phyloP scores from a whole-genome alignment of 176 grass and related monocot genomes.

The Cenchrus purpureus region DNA sequence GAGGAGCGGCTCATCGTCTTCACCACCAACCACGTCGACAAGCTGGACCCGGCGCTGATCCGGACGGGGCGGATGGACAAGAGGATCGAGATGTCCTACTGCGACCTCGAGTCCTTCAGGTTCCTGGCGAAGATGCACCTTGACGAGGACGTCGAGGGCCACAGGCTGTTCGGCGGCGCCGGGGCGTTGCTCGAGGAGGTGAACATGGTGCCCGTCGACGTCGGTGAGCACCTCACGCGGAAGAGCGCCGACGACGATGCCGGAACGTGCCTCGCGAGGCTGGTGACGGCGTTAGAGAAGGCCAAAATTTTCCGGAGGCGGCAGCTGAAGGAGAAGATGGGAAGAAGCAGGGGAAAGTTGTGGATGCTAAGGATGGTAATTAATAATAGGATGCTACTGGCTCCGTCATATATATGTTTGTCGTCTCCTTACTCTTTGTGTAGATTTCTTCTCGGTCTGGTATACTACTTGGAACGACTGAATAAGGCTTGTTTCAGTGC shows the following conservation, averaged over 20 bases:
- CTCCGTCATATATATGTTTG: too few species aligned
- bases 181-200: constrained; percentile 18
- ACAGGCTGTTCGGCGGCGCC: constrained; percentile 11
- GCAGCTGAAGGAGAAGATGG: too few species aligned
- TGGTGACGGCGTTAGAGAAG: constrained; percentile 8
- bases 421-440: too few species aligned
- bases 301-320: neutral
- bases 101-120: constrained; percentile 34
- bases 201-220: constrained; percentile 38
- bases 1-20: constrained; percentile 49
- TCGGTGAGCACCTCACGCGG: constrained; percentile 19
- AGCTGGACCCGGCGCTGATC: constrained; percentile 48
- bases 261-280: constrained; percentile 6
- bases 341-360: too few species aligned
- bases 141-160: constrained; percentile 4
- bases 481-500: too few species aligned
- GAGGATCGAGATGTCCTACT: constrained; percentile 58
- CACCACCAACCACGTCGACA: constrained; percentile 44
- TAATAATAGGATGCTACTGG: too few species aligned
- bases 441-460: too few species aligned
- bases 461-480: too few species aligned
- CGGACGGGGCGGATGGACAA: constrained; percentile 44
- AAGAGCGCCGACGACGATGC: neutral
- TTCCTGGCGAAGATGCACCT: constrained; percentile 42
- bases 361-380: too few species aligned